Evolutionary conservation across 163 green algal species (phyloP).

Genomic region (Picocystis sp.): DNA sequence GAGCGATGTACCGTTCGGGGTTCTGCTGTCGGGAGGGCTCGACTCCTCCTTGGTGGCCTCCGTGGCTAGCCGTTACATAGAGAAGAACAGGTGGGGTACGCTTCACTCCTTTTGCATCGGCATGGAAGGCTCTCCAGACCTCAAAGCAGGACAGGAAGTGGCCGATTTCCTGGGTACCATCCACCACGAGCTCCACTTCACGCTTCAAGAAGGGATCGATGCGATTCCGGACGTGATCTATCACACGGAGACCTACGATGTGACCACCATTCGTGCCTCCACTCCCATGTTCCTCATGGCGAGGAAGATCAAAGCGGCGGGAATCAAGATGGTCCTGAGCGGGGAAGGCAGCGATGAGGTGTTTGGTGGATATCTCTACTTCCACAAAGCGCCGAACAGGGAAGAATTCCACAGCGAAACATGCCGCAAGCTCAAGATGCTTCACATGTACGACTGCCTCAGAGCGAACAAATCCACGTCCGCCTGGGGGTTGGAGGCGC

Average conservation of each 20-base stretch:
- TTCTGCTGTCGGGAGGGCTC: constrained; percentile 90
- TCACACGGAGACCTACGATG: constrained; percentile 92
- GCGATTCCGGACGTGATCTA: constrained; percentile 85
- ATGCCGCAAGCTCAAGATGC: constrained; percentile 64
- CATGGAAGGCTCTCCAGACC: constrained; percentile 62
- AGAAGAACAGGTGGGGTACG: constrained; percentile 35
- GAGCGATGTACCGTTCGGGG: constrained; percentile 67
- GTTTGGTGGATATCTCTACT: constrained; percentile 98
- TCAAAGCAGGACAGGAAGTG: constrained; percentile 65
- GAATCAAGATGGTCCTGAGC: constrained; percentile 92
- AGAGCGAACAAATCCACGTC: constrained; percentile 93
- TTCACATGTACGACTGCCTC: constrained; percentile 92
- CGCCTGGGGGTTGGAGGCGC: constrained; percentile 79
- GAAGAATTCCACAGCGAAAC: constrained; percentile 86
- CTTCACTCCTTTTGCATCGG: constrained; percentile 87
- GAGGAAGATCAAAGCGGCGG: constrained; percentile 90
- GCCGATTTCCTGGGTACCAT: constrained; percentile 79
- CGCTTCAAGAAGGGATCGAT: constrained; percentile 81
- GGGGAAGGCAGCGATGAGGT: constrained; percentile 93
- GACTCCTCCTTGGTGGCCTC: constrained; percentile 87
- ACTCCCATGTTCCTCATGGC: constrained; percentile 95
- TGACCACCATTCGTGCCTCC: constrained; percentile 60
- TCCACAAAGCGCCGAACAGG: constrained; percentile 89
- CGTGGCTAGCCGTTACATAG: constrained; percentile 59
- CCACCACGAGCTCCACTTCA: constrained; percentile 97